phyloP scores from a whole-genome alignment of 2,329 filamentous ascomycete species.

The Pseudogymnoascus sp. region DNA sequence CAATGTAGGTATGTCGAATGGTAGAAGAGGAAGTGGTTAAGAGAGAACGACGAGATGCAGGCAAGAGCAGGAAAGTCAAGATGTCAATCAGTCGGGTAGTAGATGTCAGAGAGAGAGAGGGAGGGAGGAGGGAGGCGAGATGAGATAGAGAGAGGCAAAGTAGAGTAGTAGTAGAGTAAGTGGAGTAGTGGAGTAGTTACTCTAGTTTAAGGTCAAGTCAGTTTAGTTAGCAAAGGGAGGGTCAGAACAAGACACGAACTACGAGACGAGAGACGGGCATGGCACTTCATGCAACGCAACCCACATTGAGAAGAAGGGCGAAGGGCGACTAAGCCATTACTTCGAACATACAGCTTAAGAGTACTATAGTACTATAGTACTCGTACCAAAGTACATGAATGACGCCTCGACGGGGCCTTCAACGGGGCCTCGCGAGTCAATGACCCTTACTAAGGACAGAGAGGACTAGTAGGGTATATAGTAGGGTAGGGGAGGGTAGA shows the following conservation, averaged over 20 bases:
- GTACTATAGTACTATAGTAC: not conserved
- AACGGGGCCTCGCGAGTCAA: not conserved
- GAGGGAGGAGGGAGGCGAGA: not conserved
- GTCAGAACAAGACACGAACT: not conserved
- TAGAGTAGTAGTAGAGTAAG: not conserved
- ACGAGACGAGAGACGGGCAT: not conserved
- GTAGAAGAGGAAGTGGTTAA: not conserved
- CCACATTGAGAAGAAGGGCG: not conserved
- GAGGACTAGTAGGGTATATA: too few relatives aligned
- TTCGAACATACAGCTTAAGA: not conserved
- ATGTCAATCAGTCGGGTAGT: not conserved
- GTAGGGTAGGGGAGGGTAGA: too few relatives aligned
- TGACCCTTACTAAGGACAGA: not conserved
- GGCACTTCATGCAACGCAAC: not conserved
- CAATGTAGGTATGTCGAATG: not conserved
- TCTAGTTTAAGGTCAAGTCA: not conserved
- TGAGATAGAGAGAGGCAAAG: not conserved
- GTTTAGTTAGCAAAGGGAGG: not conserved
- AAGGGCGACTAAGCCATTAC: not conserved
- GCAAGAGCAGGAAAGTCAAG: not conserved
- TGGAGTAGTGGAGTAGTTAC: not conserved
- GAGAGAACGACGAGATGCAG: not conserved
- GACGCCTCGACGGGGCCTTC: not conserved
- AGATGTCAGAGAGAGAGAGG: not conserved
- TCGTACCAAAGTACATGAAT: not conserved